These are phyloP conservation scores for Inonotus obliquus DNA, from an alignment of 1,284 basidiomycete genomes.

Conservation along the genomic window DNA sequence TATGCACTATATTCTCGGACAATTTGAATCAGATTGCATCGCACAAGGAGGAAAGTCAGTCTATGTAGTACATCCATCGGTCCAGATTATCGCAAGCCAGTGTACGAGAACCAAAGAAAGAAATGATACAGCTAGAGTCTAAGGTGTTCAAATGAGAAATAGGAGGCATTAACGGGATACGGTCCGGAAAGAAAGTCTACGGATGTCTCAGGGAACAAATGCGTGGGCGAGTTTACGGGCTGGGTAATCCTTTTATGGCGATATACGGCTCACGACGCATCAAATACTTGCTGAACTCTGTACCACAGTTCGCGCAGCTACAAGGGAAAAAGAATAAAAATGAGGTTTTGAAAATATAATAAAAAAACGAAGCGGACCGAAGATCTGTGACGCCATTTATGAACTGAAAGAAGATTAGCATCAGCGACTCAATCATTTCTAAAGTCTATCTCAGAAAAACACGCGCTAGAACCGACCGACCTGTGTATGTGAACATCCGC, in stretches of 20 bases:
- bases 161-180: neutral
- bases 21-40: neutral
- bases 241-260: slow-evolving; percentile 34
- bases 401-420: slow-evolving; percentile 27
- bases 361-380: slow-evolving; percentile 27
- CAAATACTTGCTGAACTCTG: slow-evolving; percentile 36
- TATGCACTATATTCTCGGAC: neutral
- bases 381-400: slow-evolving; percentile 37
- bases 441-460: slow-evolving; percentile 11
- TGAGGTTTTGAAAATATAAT: neutral
- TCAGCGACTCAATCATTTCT: slow-evolving; percentile 15
- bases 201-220: neutral
- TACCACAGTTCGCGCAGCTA: slow-evolving; percentile 37
- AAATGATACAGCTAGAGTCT: neutral
- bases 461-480: slow-evolving; percentile 21
- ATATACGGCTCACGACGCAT: slow-evolving; percentile 39
- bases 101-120: neutral
- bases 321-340: neutral
- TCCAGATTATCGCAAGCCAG: neutral
- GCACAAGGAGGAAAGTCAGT: neutral
- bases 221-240: slow-evolving; percentile 6
- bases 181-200: slow-evolving; percentile 18
- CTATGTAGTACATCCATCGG: slow-evolving; percentile 4
- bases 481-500: slow-evolving; percentile 39
- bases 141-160: slow-evolving; percentile 1